phyloP scores from a whole-genome alignment of 805 yeast species.

The Schizosaccharomyces pombe region DNA sequence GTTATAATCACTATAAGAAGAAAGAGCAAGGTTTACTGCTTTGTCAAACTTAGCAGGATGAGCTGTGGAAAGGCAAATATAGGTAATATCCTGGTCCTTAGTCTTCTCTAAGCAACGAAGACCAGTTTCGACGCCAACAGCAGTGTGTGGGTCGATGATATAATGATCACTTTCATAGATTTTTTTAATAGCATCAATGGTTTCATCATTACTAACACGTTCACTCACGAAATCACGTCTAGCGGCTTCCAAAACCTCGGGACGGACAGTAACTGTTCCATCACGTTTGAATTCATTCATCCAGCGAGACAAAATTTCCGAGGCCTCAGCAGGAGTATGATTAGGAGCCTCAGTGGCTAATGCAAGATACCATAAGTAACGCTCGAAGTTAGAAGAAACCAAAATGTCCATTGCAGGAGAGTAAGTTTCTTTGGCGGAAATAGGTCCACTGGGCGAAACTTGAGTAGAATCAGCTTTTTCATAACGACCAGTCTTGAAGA shows the following conservation, averaged over 20 bases:
- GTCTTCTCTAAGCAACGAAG: slow-evolving; percentile 33
- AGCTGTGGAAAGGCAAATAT: slow-evolving; percentile 76
- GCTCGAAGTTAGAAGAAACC: slow-evolving; percentile 86
- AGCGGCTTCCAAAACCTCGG: slow-evolving; percentile 41
- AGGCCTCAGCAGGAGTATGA: slow-evolving; percentile 23
- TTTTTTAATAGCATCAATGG: slow-evolving; percentile 52
- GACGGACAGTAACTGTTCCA: slow-evolving; percentile 55
- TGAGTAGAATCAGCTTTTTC: slow-evolving; percentile 25
- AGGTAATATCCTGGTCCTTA: slow-evolving; percentile 16
- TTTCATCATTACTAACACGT: slow-evolving; percentile 46
- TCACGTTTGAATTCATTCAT: slow-evolving; percentile 52
- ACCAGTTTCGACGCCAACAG: slow-evolving; percentile 76
- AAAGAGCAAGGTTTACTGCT: slow-evolving; percentile 68
- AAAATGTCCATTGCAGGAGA: slow-evolving; percentile 98
- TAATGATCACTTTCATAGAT: slow-evolving; percentile 44
- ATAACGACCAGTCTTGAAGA: slow-evolving; percentile 65
- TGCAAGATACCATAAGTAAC: slow-evolving; percentile 83
- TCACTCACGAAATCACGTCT: slow-evolving; percentile 49
- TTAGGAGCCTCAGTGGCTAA: slow-evolving; percentile 36
- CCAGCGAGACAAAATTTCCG: slow-evolving; percentile 38
- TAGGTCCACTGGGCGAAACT: slow-evolving; percentile 20
- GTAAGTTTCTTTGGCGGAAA: slow-evolving; percentile 60
- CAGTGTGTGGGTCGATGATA: slow-evolving; percentile 86
- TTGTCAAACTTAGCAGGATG: slow-evolving; percentile 97
- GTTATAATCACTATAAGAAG: slow-evolving; percentile 43